These are phyloP conservation scores for Podochytrium sp. DNA, from an alignment of 192 early-diverging fungal species.

Conservation along the genomic window DNA sequence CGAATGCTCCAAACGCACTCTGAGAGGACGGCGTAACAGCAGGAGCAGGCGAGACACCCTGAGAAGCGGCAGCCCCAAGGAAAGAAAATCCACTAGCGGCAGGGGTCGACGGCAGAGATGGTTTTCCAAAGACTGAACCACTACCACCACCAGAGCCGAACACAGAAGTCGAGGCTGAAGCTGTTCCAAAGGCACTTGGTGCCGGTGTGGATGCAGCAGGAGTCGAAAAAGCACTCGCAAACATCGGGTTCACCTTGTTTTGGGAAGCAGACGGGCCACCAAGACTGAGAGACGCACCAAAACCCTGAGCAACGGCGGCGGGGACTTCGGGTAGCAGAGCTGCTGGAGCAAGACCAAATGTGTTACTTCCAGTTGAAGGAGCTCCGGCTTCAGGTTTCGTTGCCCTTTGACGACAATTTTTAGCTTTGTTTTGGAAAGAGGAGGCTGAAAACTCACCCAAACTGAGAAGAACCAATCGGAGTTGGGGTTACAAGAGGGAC, in stretches of 20 bases:
- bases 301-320: constrained; percentile 5
- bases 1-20: background rate
- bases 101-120: background rate
- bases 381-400: background rate
- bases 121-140: background rate
- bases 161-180: background rate
- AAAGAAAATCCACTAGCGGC: constrained; percentile 2
- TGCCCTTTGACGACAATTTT: background rate
- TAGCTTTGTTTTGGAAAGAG: too few relatives aligned
- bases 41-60: background rate
- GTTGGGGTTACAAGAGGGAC: background rate
- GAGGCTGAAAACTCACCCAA: too few relatives aligned
- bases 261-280: background rate
- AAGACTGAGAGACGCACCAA: constrained; percentile 9
- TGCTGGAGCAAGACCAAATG: background rate
- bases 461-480: background rate
- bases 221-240: background rate
- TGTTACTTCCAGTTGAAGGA: background rate
- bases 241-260: constrained; percentile 27
- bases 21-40: background rate
- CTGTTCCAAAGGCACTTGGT: too few relatives aligned
- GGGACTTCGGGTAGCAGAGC: background rate
- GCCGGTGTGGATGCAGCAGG: background rate
- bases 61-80: background rate
- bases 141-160: background rate